Conservation (phyloP, 106 monocot genomes). For the Gastrodia elata region DNA sequence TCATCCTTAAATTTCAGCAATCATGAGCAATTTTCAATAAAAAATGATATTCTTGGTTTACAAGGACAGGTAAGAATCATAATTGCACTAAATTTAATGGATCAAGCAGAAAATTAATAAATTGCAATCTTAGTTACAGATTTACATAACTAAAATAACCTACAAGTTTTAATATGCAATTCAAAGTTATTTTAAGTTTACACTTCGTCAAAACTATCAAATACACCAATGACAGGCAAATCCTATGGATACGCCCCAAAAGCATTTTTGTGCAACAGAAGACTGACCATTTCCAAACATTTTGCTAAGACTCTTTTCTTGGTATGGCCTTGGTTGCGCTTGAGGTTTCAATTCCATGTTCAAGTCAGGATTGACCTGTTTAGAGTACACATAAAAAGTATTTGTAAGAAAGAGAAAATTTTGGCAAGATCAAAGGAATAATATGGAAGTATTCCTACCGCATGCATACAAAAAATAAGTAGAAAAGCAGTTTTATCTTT, state of each 20-base stretch:
- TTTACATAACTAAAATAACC: neutral
- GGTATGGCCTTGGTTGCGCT: slow-evolving; percentile 96
- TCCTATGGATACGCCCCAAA: neutral
- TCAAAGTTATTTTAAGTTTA: neutral
- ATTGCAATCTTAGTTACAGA: neutral
- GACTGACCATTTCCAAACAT: slow-evolving; percentile 97
- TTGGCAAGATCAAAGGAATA: neutral
- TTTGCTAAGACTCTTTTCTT: slow-evolving; percentile 99
- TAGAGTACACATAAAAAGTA: neutral
- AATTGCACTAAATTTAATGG: neutral
- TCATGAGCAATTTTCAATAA: neutral
- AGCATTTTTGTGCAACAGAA: slow-evolving; percentile 1
- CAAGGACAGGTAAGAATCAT: neutral
- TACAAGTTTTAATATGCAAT: neutral
- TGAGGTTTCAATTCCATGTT: slow-evolving; percentile 96
- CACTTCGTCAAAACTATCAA: neutral
- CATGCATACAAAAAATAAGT: neutral
- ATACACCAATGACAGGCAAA: no score
- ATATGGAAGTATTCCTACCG: neutral
- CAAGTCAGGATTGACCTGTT: slow-evolving; percentile 91
- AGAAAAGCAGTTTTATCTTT: neutral
- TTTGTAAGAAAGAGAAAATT: neutral
- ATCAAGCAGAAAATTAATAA: neutral
- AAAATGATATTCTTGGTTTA: neutral
- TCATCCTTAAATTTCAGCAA: neutral